These are phyloP conservation scores for Polyplosphaeria fusca DNA, from an alignment of 495 filamentous ascomycete species.

Conservation along the genomic window DNA sequence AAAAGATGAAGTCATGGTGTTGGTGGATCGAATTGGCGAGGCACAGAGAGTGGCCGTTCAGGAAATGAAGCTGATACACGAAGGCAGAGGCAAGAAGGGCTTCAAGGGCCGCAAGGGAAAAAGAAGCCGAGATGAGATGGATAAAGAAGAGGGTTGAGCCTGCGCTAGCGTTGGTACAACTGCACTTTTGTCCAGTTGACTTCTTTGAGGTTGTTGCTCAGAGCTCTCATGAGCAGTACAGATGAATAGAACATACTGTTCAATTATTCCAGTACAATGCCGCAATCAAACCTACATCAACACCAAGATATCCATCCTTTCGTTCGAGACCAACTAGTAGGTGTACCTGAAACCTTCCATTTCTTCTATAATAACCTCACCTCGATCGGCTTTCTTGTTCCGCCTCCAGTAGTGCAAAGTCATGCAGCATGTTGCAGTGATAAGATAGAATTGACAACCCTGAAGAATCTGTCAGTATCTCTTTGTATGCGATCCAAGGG, in stretches of 20 bases:
- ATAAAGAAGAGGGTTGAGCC: conserved; percentile 67
- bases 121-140: conserved; percentile 61
- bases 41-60: conserved; percentile 77
- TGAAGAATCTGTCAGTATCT: background rate
- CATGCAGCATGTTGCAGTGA: background rate
- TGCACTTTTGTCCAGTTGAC: too few species aligned
- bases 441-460: background rate
- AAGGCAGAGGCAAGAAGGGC: conserved; percentile 67
- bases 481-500: background rate
- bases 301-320: too few species aligned
- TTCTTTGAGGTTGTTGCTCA: too few species aligned
- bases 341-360: conserved; percentile 36
- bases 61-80: conserved; percentile 79
- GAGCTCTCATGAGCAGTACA: too few species aligned
- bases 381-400: conserved; percentile 27
- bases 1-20: conserved; percentile 85
- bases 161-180: too few species aligned
- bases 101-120: conserved; percentile 59
- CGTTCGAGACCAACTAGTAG: conserved; percentile 20
- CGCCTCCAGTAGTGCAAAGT: conserved; percentile 3
- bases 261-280: too few species aligned
- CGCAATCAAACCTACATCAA: too few species aligned
- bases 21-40: conserved; percentile 73
- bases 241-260: too few species aligned
- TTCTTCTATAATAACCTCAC: conserved; percentile 29